These are phyloP conservation scores for Pseudozyma hubeiensis DNA, from an alignment of 1,284 basidiomycete species.

Conservation along the genomic window DNA sequence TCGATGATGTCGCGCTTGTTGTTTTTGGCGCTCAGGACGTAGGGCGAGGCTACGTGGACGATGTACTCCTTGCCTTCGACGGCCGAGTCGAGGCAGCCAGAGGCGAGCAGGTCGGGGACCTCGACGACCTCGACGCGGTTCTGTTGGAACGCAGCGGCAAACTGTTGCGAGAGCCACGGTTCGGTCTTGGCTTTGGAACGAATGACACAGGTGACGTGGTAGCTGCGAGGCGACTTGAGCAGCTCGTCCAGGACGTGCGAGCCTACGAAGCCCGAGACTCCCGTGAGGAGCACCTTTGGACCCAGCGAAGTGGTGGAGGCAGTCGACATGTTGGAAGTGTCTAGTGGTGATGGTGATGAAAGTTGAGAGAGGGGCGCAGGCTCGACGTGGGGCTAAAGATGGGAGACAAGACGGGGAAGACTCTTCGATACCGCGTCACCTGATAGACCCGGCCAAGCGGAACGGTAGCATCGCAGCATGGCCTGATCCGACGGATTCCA, in stretches of 20 bases:
- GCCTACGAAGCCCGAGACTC: constrained; percentile 50
- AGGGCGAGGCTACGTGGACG: constrained; percentile 48
- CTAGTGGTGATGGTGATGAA: not conserved
- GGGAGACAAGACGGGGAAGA: not conserved
- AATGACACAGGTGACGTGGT: constrained; percentile 40
- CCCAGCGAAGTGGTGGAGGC: not conserved
- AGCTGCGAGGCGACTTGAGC: constrained; percentile 38
- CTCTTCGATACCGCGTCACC: not conserved
- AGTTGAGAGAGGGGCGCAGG: not conserved
- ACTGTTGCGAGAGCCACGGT: constrained; percentile 34
- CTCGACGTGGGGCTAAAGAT: too few relatives aligned
- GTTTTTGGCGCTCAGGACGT: constrained; percentile 32
- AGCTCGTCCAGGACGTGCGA: constrained; percentile 45
- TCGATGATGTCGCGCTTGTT: constrained; percentile 45
- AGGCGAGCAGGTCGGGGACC: constrained; percentile 27
- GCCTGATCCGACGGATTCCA: too few relatives aligned
- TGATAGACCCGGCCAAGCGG: not conserved
- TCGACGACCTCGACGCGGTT: constrained; percentile 26
- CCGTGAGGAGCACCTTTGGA: constrained; percentile 39
- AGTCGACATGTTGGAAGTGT: constrained; percentile 18
- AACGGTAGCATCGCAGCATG: not conserved
- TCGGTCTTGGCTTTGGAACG: constrained; percentile 46
- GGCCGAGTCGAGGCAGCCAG: constrained; percentile 24
- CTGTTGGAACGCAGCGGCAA: constrained; percentile 17
- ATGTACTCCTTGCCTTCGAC: constrained; percentile 46